These are phyloP conservation scores for Plasmodium vivax DNA, from an alignment of 169 alveolate species.

Conservation along the genomic window DNA sequence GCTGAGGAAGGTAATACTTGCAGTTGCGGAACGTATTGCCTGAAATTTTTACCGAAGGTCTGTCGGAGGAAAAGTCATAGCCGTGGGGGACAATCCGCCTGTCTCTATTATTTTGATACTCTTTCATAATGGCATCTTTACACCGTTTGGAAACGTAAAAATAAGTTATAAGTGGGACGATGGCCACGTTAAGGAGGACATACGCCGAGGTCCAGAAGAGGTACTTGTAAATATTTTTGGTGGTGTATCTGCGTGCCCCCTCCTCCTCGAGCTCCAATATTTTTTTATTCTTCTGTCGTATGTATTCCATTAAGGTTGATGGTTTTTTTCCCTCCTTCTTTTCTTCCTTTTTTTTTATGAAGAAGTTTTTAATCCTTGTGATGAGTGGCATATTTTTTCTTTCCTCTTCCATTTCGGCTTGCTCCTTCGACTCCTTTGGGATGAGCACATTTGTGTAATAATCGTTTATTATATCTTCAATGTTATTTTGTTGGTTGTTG, in stretches of 20 bases:
- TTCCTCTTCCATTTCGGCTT: neutral
- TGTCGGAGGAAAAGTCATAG: neutral
- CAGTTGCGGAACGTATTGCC: neutral
- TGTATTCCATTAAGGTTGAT: conserved; percentile 22
- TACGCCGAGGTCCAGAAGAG: neutral
- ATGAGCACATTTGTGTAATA: neutral
- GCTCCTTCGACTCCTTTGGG: neutral
- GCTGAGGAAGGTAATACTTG: neutral
- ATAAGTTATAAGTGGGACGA: neutral
- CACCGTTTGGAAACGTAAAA: neutral
- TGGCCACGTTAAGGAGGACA: neutral
- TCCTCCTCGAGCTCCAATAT: neutral
- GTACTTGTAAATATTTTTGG: neutral
- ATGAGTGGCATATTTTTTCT: neutral
- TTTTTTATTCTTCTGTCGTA: conserved; percentile 18
- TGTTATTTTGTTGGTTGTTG: neutral
- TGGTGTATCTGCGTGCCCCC: neutral
- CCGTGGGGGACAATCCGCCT: conserved; percentile 4
- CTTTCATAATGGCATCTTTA: neutral
- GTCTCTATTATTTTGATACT: neutral
- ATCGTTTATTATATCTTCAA: neutral
- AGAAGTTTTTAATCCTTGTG: neutral
- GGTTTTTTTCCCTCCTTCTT: neutral
- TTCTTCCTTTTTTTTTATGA: neutral
- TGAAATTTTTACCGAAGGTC: neutral